Evolutionary conservation across 768 basidiomycete species (phyloP).

Genomic region (Naematelia encephala): DNA sequence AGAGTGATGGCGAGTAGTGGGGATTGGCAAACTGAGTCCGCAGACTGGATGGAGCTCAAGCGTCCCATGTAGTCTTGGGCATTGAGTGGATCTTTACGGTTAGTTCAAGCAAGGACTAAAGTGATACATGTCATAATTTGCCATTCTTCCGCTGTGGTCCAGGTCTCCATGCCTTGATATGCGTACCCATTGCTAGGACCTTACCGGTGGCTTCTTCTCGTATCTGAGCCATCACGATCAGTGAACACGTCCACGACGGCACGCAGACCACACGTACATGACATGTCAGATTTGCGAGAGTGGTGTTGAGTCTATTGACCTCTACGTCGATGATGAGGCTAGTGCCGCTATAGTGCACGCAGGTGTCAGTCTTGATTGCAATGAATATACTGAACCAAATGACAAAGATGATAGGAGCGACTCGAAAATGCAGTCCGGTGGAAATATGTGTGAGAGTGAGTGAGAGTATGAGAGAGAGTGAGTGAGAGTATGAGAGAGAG

Average conservation of each 20-base stretch:
- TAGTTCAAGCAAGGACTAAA: not conserved
- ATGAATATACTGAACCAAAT: no score
- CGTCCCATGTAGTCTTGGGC: not conserved
- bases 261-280: constrained; percentile 22
- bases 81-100: not conserved
- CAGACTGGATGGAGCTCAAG: not conserved
- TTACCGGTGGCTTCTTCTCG: constrained; percentile 19
- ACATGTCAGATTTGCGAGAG: constrained; percentile 21
- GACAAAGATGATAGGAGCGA: no score
- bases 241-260: not conserved
- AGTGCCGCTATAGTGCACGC: constrained; percentile 6
- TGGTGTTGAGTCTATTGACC: constrained; percentile 16
- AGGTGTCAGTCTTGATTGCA: not conserved
- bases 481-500: no score
- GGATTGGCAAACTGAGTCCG: not conserved
- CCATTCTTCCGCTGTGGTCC: not conserved
- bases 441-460: no score
- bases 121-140: constrained; percentile 3
- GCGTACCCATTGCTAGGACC: constrained; percentile 16
- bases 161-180: constrained; percentile 31
- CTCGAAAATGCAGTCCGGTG: no score
- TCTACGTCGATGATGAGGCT: constrained; percentile 15
- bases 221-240: constrained; percentile 12
- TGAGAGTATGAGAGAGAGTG: not conserved
- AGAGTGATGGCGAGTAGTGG: constrained; percentile 30